Evolutionary conservation across 176 grass and related monocot genomes (phyloP).

Genomic region (Carex myosuroides): DNA sequence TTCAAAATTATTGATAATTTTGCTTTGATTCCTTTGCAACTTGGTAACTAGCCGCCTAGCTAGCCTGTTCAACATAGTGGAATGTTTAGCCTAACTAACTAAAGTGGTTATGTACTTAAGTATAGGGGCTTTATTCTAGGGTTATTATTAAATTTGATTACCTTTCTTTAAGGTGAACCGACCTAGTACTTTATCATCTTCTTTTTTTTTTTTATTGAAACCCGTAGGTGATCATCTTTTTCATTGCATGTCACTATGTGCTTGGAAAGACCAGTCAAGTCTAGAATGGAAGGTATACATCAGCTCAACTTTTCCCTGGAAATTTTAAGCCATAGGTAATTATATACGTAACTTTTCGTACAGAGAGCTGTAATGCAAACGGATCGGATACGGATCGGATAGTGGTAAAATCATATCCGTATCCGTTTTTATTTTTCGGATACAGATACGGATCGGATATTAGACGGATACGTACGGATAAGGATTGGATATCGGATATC

Average conservation of each 20-base stretch:
- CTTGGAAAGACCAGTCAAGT: not conserved
- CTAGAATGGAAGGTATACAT: not conserved
- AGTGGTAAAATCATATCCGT: too few species aligned
- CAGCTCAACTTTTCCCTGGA: too few species aligned
- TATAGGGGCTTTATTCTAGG: not conserved
- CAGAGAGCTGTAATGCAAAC: too few species aligned
- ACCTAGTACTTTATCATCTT: not conserved
- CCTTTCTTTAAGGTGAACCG: not conserved
- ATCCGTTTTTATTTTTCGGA: too few species aligned
- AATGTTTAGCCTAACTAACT: not conserved
- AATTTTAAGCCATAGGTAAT: too few species aligned
- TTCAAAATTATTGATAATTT: not conserved
- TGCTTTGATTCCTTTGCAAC: not conserved
- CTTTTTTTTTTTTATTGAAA: too few species aligned
- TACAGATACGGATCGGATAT: too few species aligned
- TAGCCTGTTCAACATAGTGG: not conserved
- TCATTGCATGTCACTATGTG: not conserved
- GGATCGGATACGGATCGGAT: too few species aligned
- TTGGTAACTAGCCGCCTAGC: not conserved
- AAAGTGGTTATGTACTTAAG: not conserved
- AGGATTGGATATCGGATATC: too few species aligned
- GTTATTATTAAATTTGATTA: conserved; percentile 9
- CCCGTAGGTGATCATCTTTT: not conserved
- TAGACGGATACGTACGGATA: too few species aligned
- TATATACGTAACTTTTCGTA: too few species aligned